Percentiles rank a stretch among this genome's conserved stretches.
Evolutionary conservation across 352 stramenopile genomes (phyloP).

Genomic region (Phytophthora palmivora): DNA sequence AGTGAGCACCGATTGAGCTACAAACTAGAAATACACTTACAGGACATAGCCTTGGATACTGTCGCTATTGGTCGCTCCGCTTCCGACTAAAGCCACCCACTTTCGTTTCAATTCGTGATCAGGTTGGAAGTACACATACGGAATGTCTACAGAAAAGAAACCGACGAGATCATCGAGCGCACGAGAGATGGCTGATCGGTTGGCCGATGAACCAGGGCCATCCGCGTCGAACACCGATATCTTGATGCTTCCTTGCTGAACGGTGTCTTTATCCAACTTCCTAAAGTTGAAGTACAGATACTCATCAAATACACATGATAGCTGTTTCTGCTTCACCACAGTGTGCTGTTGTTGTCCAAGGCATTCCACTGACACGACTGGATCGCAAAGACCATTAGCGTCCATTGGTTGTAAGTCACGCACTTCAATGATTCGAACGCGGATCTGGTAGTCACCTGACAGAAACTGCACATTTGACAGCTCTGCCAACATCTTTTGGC

Average conservation of each 20-base stretch:
- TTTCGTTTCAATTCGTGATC: slow-evolving; percentile 90
- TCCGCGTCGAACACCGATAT: slow-evolving; percentile 89
- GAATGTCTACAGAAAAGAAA: slow-evolving; percentile 85
- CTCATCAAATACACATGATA: slow-evolving; percentile 92
- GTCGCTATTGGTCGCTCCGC: slow-evolving; percentile 77
- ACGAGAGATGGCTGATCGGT: slow-evolving; percentile 39
- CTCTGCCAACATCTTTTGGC: slow-evolving; percentile 77
- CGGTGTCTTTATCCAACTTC: slow-evolving; percentile 74
- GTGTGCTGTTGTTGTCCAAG: slow-evolving; percentile 84
- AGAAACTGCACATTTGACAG: slow-evolving; percentile 79
- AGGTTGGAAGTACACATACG: slow-evolving; percentile 84
- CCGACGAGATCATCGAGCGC: slow-evolving; percentile 85
- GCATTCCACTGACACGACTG: slow-evolving; percentile 87
- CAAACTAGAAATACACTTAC: slow-evolving; percentile 37
- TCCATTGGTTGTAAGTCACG: slow-evolving; percentile 91
- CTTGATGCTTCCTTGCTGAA: slow-evolving; percentile 80
- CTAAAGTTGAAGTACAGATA: slow-evolving; percentile 91
- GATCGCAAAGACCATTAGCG: slow-evolving; percentile 86
- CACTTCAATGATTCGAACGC: slow-evolving; percentile 91
- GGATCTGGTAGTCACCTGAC: slow-evolving; percentile 87
- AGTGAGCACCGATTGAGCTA: background rate
- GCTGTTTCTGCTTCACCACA: slow-evolving; percentile 82
- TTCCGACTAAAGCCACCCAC: slow-evolving; percentile 90
- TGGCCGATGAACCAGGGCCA: slow-evolving; percentile 35
- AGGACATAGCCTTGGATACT: slow-evolving; percentile 91